Evolutionary conservation across 257 asterid species (phyloP), one percentile per base, ranked within the genome.

Genomic region (Petunia secreta): DNA sequence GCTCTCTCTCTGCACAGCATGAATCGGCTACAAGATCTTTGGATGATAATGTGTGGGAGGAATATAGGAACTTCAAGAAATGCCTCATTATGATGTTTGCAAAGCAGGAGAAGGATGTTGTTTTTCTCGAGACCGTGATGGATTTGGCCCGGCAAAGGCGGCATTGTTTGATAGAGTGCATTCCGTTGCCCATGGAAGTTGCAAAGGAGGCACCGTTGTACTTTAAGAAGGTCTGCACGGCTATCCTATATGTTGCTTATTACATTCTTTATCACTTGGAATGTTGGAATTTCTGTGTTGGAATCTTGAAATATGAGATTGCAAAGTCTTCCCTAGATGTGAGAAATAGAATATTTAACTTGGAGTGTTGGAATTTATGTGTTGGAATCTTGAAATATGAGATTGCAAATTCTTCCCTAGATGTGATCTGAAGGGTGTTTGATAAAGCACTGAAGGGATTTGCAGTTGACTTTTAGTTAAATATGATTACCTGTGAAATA

Each of bases 61-160:
- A 95, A 85, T 87, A 93, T 25, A 93, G 97, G 15, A 95, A 95
- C 89, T 95, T 93, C 93, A 95, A 95, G 94, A 95, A 95, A 84
- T 95, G 99, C 91, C 88, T 95, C 85, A 90, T 93, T 77, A 95
- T 91, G 99, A 93, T 93, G 97, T 92, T 90, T 65, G 96, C 87
- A 6, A 87, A 92, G 89, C 98, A 93, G 82, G 97, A 91, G 67
- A 95, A 89, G 85, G 98, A 95, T 8, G 87, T 89, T 7, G 83
- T 95, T 80, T 95, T 95, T 85, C 83, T 95, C 36, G 99, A 95
- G 89, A 95, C 98, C 10, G 98, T 93, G 62, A 87, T 93, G 91
- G 97, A 93, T 46, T 83, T 95, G 89, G 81, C 96, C 75, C 89
- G 81, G 57, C 98, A 94, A 82, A 90, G 86, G 54, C 93, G 97